Evolutionary conservation across 2,329 filamentous ascomycete genomes (phyloP), one percentile per base, ranked within the genome.

Genomic region (Ophiostoma pallidulum): DNA sequence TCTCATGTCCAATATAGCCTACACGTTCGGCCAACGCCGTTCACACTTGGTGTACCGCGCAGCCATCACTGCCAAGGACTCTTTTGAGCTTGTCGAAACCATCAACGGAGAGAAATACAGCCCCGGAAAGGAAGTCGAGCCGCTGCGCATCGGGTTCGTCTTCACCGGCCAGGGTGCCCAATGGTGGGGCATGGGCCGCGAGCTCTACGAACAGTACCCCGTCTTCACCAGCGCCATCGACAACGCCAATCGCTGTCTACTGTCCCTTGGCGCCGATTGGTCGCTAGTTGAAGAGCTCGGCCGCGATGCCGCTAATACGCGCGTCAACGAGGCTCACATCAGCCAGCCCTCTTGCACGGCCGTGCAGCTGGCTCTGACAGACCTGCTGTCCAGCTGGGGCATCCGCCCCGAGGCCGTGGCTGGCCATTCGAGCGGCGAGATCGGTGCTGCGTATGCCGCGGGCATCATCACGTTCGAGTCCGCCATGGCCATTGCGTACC

Each of bases 401-500:
- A 58, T 69, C 13, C 52, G 38, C 6, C 66, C 66, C 1, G 56
- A 56, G 1, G 64, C 64, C 1, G 65, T 67, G 8, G 59, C 63
- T 12, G 64, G 66, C n/a, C 66, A 68, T 51, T 67, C 64, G 4
- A 66, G 63, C 38, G 66, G 66, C 20, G 66, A 67, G 49, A 67
- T 73, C 37, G 68, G 66, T 2, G 70, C 70, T 1, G 70, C 70
- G 8, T 74, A 73, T 49, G 68, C 68, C 4, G 66, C 67, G 0
- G 68, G 71, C 3, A 62, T 69, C 9, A 59, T 74, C 22, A 64
- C 63, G 3, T 64, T 72, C 29, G 63, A 72, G 26, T 60, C 66
- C 1, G 67, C 69, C 40, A 68, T 75, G 58, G 61, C 64, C 0
- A 64, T 72, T 10, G 74, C 74, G 1, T 79, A 77, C 56, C 66